Base-by-base conservation (phyloP, 78 protist genomes). In the Neovahlkampfia damariscottae region DNA sequence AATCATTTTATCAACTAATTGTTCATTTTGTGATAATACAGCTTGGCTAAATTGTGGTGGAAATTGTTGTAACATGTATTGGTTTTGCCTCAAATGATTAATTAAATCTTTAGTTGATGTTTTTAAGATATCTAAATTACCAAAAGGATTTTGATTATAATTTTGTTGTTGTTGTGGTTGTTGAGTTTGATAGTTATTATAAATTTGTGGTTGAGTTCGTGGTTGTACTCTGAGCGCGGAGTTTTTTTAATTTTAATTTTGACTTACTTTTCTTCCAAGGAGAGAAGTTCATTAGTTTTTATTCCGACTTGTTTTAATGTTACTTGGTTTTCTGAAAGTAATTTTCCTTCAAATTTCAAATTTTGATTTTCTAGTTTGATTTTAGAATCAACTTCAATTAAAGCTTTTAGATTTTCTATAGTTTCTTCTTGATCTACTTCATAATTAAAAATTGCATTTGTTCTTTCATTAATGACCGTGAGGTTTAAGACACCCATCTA, bases 351-450 rank as follows among this genome's bases (percentile, higher is more conserved):
- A 19, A 31, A 69, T 19, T 31, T 31, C 19, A 69, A 28, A 19
- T 19, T 69, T 19, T 69, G 72, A 19, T 69, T 19, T 19, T 19
- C 19, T 19, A 69, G 28, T n/a, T 19, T 19, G 72, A 69, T 69
- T 19, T 69, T 19, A n/a, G 28, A 31, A 19, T 69, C 68, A 69
- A 69, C 72, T 19, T 69, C 72, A 19, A 69, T 19, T 19, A 69
- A 28, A 10, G 72, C 72, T 19, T 69, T 69, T n/a, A 69, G 19
- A 19, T 69, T 69, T 19, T 69, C 72, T 19, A 69, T 28, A 19
- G 28, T 69, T 19, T 69, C 72, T 10, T 69, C 72, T 30, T 19
- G 67, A 19, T 69, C 72, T n/a, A 69, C 29, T n/a, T 19, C 72
- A 19, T 31, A 10, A 30, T 19, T 10, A 19, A 69, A 19, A 19